Evolutionary conservation across 192 early-diverging fungal species (phyloP).

Genomic region (Rhizoclosmatium globosum): DNA sequence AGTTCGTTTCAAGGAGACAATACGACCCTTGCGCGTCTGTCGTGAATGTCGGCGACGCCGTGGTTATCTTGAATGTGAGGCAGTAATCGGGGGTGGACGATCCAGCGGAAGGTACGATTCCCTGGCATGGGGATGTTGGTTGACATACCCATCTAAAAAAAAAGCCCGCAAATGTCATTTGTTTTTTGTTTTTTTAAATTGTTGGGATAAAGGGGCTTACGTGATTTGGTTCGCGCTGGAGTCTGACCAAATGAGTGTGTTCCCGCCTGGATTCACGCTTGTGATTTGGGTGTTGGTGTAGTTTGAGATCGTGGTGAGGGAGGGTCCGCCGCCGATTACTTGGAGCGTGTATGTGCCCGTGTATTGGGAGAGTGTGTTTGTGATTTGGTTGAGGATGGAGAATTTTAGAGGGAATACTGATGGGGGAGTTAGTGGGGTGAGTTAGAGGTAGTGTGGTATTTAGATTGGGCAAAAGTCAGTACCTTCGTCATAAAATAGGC

Average conservation of each 20-base stretch:
- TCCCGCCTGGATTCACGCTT: not conserved
- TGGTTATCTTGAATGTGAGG: slow-evolving; percentile 17
- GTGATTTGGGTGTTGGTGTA: not conserved
- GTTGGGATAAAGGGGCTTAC: not conserved
- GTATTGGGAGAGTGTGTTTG: not conserved
- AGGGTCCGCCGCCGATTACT: slow-evolving; percentile 8
- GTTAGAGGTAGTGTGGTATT: too few relatives aligned
- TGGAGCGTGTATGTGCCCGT: not conserved
- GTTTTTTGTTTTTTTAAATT: not conserved
- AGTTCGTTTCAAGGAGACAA: slow-evolving; percentile 26
- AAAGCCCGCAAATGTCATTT: too few relatives aligned
- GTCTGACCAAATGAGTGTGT: slow-evolving; percentile 17
- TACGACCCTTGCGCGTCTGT: not conserved
- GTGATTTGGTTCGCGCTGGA: not conserved
- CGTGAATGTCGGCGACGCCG: not conserved
- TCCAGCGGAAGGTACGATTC: not conserved
- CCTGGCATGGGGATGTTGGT: slow-evolving; percentile 18
- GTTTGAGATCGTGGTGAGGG: not conserved
- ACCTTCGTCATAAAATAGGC: slow-evolving; percentile 19
- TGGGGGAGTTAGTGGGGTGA: not conserved
- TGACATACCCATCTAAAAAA: slow-evolving; percentile 28
- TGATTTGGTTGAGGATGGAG: slow-evolving; percentile 5
- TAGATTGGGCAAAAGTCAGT: not conserved
- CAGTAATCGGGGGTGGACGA: slow-evolving; percentile 11
- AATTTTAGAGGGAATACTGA: not conserved